Base-by-base conservation (phyloP, 2,329 filamentous ascomycete species). In the Calonectria leucothoes region DNA sequence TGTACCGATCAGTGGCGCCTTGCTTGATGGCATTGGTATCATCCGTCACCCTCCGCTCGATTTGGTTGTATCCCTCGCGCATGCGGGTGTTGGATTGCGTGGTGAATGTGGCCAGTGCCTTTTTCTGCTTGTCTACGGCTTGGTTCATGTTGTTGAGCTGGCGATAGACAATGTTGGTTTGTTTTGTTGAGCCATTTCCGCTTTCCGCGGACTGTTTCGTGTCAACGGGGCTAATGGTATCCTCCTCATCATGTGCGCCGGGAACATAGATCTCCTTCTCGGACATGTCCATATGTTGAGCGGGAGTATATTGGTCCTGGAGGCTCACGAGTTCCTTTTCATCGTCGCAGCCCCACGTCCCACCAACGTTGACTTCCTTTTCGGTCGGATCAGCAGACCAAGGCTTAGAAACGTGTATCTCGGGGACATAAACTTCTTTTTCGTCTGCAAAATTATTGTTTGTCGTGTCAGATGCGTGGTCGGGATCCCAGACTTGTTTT, bases 71-170 rank as follows among this genome's bases (percentile, higher is more conserved):
- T 15, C 71, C 73, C 0, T 78, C 70, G 0, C 65, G 29, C n/a
- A 77, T 76, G 0, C 69, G 52, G 6, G 65, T 39, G 20, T 68
- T 75, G 0, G 76, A 77, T 20, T 76, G 45, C 1, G 73, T 67
- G 15, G 64, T 35, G 7, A 75, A 70, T 1, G 49, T 66, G 0
- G 59, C 51, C 66, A 74, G 71, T 2, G 76, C 75, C n/a, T 77
- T 77, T 10, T 75, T 78, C 12, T 69, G 65, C 17, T 75, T 77
- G 15, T 77, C 75, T 4, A 78, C 59, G 5, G 64, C 76, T 51
- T 77, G 51, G 2, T 70, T 77, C 7, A 70, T 39, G 6, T 67
- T 77, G 35, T 70, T 52, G 12, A 75, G 8, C 0, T 64, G 76
- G 0, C 72, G 68, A 4, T 77, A 61, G 11, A 76, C 64, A 1